Evolutionary conservation across 192 early-diverging fungal species (phyloP).

Genomic region (Entomortierella parvispora): DNA sequence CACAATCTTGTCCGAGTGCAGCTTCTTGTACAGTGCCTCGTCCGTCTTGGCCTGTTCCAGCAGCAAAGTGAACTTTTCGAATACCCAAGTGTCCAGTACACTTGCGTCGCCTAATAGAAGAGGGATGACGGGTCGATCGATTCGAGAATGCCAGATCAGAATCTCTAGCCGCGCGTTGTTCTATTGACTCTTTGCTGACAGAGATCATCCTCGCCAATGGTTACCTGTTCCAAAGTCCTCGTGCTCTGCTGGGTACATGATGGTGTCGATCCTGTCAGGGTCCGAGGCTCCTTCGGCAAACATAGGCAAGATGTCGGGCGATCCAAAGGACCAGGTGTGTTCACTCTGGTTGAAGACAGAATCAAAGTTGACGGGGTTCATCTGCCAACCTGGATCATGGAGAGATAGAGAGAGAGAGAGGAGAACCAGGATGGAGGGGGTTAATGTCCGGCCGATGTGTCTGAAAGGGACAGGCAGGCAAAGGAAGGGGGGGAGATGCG

Average conservation of each 20-base stretch:
- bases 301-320: conserved; percentile 97
- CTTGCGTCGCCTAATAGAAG: conserved; percentile 72
- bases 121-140: background rate
- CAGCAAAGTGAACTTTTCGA: conserved; percentile 81
- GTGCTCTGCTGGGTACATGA: conserved; percentile 88
- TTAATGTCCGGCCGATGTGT: background rate
- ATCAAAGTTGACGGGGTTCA: conserved; percentile 97
- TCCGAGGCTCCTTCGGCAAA: conserved; percentile 93
- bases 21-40: conserved; percentile 58
- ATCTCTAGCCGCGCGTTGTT: background rate
- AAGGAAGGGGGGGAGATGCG: too few relatives aligned
- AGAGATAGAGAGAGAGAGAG: background rate
- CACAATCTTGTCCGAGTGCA: conserved; percentile 82
- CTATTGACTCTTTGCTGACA: too few relatives aligned
- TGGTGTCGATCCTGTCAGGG: conserved; percentile 79
- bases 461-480: conserved; percentile 7
- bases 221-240: conserved; percentile 89
- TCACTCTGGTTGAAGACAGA: conserved; percentile 93
- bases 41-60: conserved; percentile 64
- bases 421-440: background rate
- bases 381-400: conserved; percentile 82
- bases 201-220: too few relatives aligned
- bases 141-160: background rate
- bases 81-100: conserved; percentile 91
- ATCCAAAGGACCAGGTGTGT: conserved; percentile 98